phyloP scores from a whole-genome alignment of 441 rosid genomes.

The Arabidopsis lyrata region DNA sequence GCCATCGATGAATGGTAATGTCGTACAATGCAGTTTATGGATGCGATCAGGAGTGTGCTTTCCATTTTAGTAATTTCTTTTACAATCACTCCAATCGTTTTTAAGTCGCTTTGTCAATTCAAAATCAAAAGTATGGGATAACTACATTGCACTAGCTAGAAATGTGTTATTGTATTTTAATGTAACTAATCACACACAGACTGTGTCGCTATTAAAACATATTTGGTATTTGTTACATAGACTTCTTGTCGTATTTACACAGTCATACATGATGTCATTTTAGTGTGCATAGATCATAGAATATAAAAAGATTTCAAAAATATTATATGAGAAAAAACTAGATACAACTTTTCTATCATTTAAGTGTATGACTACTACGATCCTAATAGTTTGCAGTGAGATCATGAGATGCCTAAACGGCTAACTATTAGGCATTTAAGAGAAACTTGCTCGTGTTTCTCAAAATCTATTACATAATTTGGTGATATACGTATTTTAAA shows the following conservation, averaged over 20 bases:
- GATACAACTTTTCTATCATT: not conserved
- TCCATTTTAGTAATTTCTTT: no score
- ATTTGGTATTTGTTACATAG: not conserved
- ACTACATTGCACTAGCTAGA: no score
- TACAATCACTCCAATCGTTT: no score
- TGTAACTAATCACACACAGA: no score
- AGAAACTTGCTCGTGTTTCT: constrained; percentile 6
- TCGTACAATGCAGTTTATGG: no score
- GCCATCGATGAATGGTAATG: no score
- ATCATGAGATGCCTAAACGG: constrained; percentile 31
- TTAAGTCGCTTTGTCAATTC: no score
- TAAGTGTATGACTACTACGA: not conserved
- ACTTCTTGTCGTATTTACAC: constrained; percentile 28
- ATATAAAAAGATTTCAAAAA: not conserved
- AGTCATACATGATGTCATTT: constrained; percentile 37
- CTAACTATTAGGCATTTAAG: constrained; percentile 4
- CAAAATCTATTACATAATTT: not conserved
- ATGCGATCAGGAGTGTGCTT: no score
- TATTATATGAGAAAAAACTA: constrained; percentile 4
- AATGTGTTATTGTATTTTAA: no score
- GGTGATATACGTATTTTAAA: constrained; percentile 1
- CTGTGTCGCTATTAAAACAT: no score
- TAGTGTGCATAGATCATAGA: constrained; percentile 8
- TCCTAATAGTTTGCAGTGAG: not conserved
- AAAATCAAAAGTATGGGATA: no score